Evolutionary conservation across 768 basidiomycete species (phyloP).

Genomic region (Mycena polygramma): DNA sequence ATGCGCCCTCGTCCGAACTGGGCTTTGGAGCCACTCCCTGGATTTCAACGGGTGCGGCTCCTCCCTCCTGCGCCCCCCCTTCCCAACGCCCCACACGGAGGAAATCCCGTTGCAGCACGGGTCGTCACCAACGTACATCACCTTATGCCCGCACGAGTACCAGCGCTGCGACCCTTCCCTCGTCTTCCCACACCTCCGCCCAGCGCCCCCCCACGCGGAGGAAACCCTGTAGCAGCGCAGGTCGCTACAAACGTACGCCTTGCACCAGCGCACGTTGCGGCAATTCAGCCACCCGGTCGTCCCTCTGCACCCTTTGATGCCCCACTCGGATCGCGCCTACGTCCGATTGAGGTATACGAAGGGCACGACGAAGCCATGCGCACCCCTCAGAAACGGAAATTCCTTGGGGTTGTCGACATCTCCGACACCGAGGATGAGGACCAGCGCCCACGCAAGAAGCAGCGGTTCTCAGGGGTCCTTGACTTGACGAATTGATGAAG

Average conservation of each 20-base stretch:
- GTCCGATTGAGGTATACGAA: not conserved
- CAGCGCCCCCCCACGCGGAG: not conserved
- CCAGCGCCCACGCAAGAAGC: not conserved
- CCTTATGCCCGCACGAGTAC: not conserved
- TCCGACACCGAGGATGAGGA: not conserved
- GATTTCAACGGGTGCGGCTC: not conserved
- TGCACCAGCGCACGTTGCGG: too few species aligned
- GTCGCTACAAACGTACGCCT: too few species aligned
- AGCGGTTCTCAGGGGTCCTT: not conserved
- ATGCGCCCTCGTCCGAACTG: constrained; percentile 10
- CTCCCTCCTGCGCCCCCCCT: not conserved
- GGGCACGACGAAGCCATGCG: not conserved
- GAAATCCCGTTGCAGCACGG: too few species aligned
- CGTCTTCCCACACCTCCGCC: constrained; percentile 13
- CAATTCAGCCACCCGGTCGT: too few species aligned
- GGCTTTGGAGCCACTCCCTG: constrained; percentile 27
- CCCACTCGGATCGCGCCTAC: not conserved
- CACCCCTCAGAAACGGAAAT: not conserved
- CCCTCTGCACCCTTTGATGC: too few species aligned
- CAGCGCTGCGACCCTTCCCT: not conserved
- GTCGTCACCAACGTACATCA: too few species aligned
- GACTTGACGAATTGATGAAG: constrained; percentile 3
- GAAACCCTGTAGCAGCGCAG: too few species aligned
- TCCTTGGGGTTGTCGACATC: not conserved
- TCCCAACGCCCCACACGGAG: not conserved